Base-by-base conservation (phyloP, 2,329 filamentous ascomycete genomes). In the Diplodia mutila region DNA sequence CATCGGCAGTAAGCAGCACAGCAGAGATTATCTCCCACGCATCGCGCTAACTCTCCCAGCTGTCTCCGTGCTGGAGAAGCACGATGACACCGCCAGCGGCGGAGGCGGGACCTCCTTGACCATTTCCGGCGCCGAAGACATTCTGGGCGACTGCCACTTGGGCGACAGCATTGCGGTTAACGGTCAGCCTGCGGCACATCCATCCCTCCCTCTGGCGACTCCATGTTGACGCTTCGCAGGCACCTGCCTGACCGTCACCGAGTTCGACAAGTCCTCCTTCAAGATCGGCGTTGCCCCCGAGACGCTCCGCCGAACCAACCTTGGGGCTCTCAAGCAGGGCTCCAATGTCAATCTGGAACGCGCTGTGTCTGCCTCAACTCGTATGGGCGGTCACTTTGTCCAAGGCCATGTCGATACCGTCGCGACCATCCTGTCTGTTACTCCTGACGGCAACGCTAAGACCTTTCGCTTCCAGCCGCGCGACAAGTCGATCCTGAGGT, bases 331-430 rank as follows among this genome's bases (percentile, higher is more conserved):
- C 65, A 80, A 82, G 57, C 77, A 87, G 69, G 84, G 84, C 51
- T 91, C 89, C 69, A 84, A 83, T 25, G 94, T 98, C 71, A 99
- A 99, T 80, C 90, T 99, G 65, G 95, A 99, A 84, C 90, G 95
- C 18, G 94, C 95, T 3, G 94, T 99, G 65, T 90, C 91, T 21
- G 93, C 93, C 4, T 88, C 91, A 74, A 97, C 94, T 54, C 92
- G 95, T 66, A 98, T 99, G 93, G 95, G 96, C 55, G 95, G 95
- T 0, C 95, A 99, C 82, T 97, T 98, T 75, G 94, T 98, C 37
- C 96, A 99, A 81, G 95, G 95, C 49, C 95, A 99, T 79, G 94
- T 99, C 69, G 96, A 99, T 80, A 94, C 93, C 12, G 89, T 90
- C 48, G 95, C 94, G 0, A 87, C 86, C 52, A 91, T 99, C 69